Base-by-base conservation (phyloP, 2,329 filamentous ascomycete genomes). In the Apiospora rasikravindrae region DNA sequence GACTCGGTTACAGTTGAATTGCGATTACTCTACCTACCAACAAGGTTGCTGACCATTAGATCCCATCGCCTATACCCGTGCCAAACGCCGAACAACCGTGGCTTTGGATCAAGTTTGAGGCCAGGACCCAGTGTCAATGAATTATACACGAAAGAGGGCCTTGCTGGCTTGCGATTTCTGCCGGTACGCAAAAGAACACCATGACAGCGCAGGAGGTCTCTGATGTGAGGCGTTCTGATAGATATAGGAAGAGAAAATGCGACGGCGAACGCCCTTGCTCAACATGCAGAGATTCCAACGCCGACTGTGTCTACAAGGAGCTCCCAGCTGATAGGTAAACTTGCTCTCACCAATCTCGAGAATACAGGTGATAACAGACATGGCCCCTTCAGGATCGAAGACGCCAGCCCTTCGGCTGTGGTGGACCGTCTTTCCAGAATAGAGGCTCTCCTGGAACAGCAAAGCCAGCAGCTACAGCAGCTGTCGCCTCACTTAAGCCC, bases 141-240 rank as follows among this genome's bases (percentile, higher is more conserved):
- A 68, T 47, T 68, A 49, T 13, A 68, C 67, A 8, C 67, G 67
- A 13, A 68, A 29, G 29, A 68, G 82, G 40, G 82, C 81, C 64
- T 77, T 83, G 33, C 76, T 84, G 73, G 82, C 82, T 70, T 84
- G 82, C 75, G 82, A 84, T 74, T 83, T 83, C 72, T 83, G 82
- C 74, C 77, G 79, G 78, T 77, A 76, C 29, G 66, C 70, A 71
- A 70, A 53, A 26, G 49, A 37, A 44, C 24, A 57, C n/a, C 69
- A 33, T 69, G 53, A 69, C 22, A 47, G 45, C 71, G n/a, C 70
- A 67, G 47, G 68, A 67, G 45, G 73, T 69, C 75, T 69, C 73
- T 76, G 49, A 73, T 71, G 71, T 40, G 7, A 64, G 37, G 71
- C 53, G 37, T 16, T 45, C n/a, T 16, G 68, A 68, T 44, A 80